Conservation (phyloP, 495 filamentous ascomycete species). For the Neurospora cerealis region DNA sequence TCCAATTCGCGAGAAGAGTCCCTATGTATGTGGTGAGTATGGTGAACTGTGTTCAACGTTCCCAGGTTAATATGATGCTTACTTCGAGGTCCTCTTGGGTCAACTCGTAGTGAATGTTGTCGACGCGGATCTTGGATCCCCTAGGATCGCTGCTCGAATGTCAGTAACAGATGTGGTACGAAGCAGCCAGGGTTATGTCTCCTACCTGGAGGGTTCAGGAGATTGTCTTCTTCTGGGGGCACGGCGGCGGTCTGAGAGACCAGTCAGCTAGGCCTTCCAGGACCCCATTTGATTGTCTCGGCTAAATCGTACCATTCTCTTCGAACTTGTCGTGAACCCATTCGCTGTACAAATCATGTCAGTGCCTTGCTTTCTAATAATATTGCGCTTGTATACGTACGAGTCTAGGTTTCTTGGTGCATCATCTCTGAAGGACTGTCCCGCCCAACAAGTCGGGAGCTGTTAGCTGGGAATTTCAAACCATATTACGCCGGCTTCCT, state of each 20-base stretch:
- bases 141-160: slow-evolving; percentile 30
- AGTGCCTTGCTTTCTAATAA: slow-evolving; percentile 6
- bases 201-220: slow-evolving; percentile 43
- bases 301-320: slow-evolving; percentile 37
- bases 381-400: slow-evolving; percentile 26
- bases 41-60: background rate
- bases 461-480: slow-evolving; percentile 25
- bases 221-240: slow-evolving; percentile 32
- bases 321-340: slow-evolving; percentile 89
- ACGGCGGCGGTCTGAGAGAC: slow-evolving; percentile 23
- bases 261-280: slow-evolving; percentile 13
- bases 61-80: slow-evolving; percentile 11
- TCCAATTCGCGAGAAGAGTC: slow-evolving; percentile 71
- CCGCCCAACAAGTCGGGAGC: slow-evolving; percentile 16
- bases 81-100: slow-evolving; percentile 80
- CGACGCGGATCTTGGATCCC: slow-evolving; percentile 69
- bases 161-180: background rate
- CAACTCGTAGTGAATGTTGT: slow-evolving; percentile 91
- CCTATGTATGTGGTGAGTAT: slow-evolving; percentile 38
- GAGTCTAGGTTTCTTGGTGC: slow-evolving; percentile 39
- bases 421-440: slow-evolving; percentile 42
- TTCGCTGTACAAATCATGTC: slow-evolving; percentile 44
- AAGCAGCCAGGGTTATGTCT: background rate
- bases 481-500: slow-evolving; percentile 8
- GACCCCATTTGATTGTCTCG: slow-evolving; percentile 14